A percentile compares a stretch with the other conserved stretches of the same genome.
phyloP scores from a whole-genome alignment of 768 basidiomycete species.

The Tulasnella sp. region DNA sequence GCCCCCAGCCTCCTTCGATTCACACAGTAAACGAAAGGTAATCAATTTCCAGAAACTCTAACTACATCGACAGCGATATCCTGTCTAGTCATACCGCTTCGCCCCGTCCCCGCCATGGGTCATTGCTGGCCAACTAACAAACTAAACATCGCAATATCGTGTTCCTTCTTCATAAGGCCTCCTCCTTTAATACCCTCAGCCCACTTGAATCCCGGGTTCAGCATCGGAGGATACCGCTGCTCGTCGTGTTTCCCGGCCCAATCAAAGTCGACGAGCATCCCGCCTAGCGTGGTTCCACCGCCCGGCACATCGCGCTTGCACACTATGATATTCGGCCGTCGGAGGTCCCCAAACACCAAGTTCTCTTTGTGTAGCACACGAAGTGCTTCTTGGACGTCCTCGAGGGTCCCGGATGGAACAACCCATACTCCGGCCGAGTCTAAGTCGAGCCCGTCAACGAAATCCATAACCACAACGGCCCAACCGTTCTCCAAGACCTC shows the following conservation, averaged over 20 bases:
- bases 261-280: slow-evolving; percentile 43
- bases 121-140: background rate
- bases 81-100: too few species aligned
- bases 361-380: background rate
- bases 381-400: slow-evolving; percentile 18
- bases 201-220: slow-evolving; percentile 39
- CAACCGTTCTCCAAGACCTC: slow-evolving; percentile 15
- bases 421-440: background rate
- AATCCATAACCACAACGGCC: slow-evolving; percentile 15
- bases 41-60: too few species aligned
- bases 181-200: slow-evolving; percentile 39
- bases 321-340: background rate
- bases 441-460: background rate
- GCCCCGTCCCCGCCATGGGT: too few species aligned
- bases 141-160: slow-evolving; percentile 42
- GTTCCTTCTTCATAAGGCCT: slow-evolving; percentile 38
- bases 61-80: too few species aligned
- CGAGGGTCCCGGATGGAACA: background rate
- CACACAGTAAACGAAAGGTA: too few species aligned
- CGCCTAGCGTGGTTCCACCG: slow-evolving; percentile 2
- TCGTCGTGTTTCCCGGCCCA: slow-evolving; percentile 41
- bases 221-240: slow-evolving; percentile 39
- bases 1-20: too few species aligned
- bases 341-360: slow-evolving; percentile 26
- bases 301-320: background rate